Percentiles rank a stretch among this genome's conserved stretches.
Conservation (phyloP, 306 rosid genomes). For the Fagus sylvatica region DNA sequence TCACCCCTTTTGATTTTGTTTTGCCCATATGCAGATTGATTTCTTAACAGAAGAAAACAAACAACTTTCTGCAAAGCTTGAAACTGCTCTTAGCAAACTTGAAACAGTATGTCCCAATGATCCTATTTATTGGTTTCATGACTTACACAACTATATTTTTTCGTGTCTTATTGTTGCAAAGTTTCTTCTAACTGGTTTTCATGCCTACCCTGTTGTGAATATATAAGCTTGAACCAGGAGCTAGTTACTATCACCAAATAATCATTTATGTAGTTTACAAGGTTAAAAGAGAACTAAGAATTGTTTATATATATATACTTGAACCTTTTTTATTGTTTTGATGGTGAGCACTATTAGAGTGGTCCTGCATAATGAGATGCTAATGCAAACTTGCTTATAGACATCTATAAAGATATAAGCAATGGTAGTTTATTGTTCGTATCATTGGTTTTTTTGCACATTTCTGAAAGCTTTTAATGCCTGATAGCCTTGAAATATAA, state of each 20-base stretch:
- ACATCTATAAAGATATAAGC: background rate
- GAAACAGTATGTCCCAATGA: slow-evolving; percentile 57
- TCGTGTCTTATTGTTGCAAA: background rate
- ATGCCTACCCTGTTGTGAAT: background rate
- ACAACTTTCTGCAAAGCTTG: slow-evolving; percentile 48
- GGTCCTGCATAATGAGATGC: background rate
- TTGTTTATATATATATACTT: background rate
- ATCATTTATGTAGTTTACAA: background rate
- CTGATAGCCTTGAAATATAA: background rate
- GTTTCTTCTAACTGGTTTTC: background rate
- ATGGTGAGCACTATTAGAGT: background rate
- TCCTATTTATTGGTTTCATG: slow-evolving; percentile 7
- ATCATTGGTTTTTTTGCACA: background rate
- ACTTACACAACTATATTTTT: background rate
- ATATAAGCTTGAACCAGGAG: background rate
- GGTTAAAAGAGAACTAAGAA: background rate
- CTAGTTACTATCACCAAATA: background rate
- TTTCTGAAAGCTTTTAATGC: background rate
- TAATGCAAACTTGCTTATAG: background rate
- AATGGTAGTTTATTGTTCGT: background rate
- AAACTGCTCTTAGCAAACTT: slow-evolving; percentile 52
- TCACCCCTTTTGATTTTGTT: background rate
- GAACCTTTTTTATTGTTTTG: background rate
- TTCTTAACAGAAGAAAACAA: slow-evolving; percentile 45
- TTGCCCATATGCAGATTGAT: slow-evolving; percentile 47